Evolutionary conservation across 768 basidiomycete genomes (phyloP), one percentile per base, ranked within the genome.

Genomic region (Thelephora aurantiotincta): DNA sequence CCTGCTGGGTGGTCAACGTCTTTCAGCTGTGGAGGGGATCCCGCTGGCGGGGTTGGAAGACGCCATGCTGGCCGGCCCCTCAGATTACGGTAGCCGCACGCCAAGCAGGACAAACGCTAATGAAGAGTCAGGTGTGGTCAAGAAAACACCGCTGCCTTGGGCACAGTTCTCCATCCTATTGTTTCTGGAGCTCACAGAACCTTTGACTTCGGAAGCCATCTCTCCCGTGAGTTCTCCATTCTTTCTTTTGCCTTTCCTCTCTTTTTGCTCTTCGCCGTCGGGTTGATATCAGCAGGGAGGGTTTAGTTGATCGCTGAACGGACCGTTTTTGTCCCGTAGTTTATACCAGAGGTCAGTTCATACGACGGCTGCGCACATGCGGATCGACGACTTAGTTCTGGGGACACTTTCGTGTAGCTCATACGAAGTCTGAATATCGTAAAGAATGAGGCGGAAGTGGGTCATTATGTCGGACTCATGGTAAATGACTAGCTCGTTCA

Each of bases 391-490:
- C 9, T 41, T 41, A 41, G 14, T 14, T 14, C 20, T n/a, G 38
- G 26, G 9, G 13, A 16, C 16, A 16, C 14, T 14, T 34, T 30
- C 33, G 49, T 22, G 26, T 49, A 82, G 82, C 65, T 82, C 30
- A 74, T 81, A 48, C 75, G 77, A 16, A 76, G 77, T 56, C 67
- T 81, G 48, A 82, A 79, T 4, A 69, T 84, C 7, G 82, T 82
- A 16, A 63, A 76, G 52, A 83, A 82, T 18, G 73, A 83, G 56
- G 80, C 73, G 2, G 68, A 71, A 51, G 80, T 88, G 11, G 83
- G 81, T 41, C 79, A 83, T 58, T 85, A 85, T 63, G 83, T 83
- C 44, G 84, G 83, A n/a, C 54, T 84, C 6, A 65, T 88, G 71
- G 84, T 83, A 36, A 35, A 70, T 58, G 6, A 5, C 34, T 20